Evolutionary conservation across 208 protist species (phyloP), one percentile per base, ranked within the genome.

Genomic region (Ichthyophonus hoferi): DNA sequence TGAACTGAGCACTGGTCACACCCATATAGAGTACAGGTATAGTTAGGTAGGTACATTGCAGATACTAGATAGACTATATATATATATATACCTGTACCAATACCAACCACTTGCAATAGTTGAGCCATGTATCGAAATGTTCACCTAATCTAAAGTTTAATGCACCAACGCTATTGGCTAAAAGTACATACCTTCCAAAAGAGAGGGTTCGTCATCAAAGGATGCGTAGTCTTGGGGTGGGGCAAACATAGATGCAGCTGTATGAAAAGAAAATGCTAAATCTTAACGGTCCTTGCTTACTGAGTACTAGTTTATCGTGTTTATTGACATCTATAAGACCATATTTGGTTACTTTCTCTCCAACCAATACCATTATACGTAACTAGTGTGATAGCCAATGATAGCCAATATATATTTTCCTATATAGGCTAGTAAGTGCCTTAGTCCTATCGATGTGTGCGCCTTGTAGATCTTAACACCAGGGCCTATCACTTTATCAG

Each of bases 131-230:
- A 34, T 3, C 3, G 31, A 88, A 79, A 83, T 12, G 35, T 34
- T 35, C 38, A 7, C 17, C 79, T 3, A 39, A 33, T 14, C 33
- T 2, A 39, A 17, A 86, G 2, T n/a, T 37, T 34, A 14, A 7
- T n/a, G 77, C 33, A 86, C 2, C 41, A n/a, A n/a, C n/a, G n/a
- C 7, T 37, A 87, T 7, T 35, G n/a, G 38, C 31, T 7, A 24
- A 31, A 17, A 67, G 50, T 24, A 67, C 50, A 7, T 67, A 91
- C 89, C 90, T 88, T 93, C 90, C 38, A 93, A 82, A 2, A 93
- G 89, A 34, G 92, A 90, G 7, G 88, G 90, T 50, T 92, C 90
- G 31, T 90, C 85, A 50, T 92, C 90, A 50, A 37, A 85, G 2
- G 50, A n/a, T 7, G 50, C 24, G 50, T 67, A 67, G 14, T 67